These are phyloP conservation scores for Ganoderma sp. DNA, from an alignment of 1,284 basidiomycete species.

Conservation along the genomic window DNA sequence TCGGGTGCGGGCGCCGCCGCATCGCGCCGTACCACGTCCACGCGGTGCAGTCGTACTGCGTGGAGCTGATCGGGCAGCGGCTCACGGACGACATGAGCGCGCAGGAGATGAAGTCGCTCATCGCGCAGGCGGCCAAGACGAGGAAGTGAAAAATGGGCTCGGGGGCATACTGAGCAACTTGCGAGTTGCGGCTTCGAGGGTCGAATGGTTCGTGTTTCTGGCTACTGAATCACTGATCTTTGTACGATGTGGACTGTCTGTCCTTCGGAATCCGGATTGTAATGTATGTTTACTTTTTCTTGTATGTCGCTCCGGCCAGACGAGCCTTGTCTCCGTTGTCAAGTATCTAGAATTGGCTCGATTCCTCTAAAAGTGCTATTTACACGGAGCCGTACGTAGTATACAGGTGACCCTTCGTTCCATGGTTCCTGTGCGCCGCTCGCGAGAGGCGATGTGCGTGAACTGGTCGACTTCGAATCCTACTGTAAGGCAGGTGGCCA, in stretches of 20 bases:
- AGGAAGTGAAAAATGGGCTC: neutral
- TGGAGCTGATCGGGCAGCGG: slow-evolving; percentile 22
- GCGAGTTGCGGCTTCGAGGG: neutral
- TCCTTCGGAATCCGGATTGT: neutral
- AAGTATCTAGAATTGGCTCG: neutral
- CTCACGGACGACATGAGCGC: slow-evolving; percentile 24
- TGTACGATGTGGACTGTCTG: neutral
- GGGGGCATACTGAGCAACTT: neutral
- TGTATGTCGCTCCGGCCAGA: neutral
- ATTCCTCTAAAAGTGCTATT: neutral
- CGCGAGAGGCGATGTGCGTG: no score
- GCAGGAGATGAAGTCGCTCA: slow-evolving; percentile 27
- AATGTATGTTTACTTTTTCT: neutral
- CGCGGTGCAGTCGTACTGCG: slow-evolving; percentile 23
- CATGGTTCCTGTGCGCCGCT: no score
- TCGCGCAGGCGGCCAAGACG: slow-evolving; percentile 14
- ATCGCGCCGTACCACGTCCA: slow-evolving; percentile 33
- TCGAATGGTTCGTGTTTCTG: neutral
- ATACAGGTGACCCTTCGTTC: neutral
- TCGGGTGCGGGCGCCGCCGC: slow-evolving; percentile 32
- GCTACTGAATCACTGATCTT: neutral
- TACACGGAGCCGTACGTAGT: neutral
- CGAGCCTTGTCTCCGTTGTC: neutral
- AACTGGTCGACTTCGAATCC: no score
- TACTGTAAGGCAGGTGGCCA: no score